phyloP scores from a whole-genome alignment of 768 basidiomycete species.

The Nevesoporus exiguus region DNA sequence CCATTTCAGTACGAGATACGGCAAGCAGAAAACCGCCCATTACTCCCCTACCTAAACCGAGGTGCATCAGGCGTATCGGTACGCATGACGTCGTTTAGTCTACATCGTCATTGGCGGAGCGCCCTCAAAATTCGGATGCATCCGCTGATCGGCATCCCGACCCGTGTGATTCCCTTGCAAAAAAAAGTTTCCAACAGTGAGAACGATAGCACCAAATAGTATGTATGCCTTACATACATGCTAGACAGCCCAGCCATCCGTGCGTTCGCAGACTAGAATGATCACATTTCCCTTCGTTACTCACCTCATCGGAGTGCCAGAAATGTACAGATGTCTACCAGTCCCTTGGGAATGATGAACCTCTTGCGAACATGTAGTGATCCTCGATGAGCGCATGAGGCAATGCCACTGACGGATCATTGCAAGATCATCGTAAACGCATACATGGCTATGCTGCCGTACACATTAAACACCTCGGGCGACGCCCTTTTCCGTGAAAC shows the following conservation, averaged over 20 bases:
- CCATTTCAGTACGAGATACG: background rate
- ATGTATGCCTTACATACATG: background rate
- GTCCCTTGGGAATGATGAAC: background rate
- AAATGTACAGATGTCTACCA: background rate
- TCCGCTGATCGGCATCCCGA: background rate
- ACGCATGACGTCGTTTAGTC: too few relatives aligned
- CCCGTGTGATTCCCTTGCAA: slow-evolving; percentile 4
- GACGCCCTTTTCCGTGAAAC: too few relatives aligned
- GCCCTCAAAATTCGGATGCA: background rate
- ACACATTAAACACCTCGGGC: too few relatives aligned
- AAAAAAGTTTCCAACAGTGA: background rate
- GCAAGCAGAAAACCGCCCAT: background rate
- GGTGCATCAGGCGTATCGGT: too few relatives aligned
- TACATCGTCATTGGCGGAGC: background rate
- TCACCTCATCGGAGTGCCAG: background rate
- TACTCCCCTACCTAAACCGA: too few relatives aligned
- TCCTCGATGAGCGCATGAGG: too few relatives aligned
- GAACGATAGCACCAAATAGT: background rate
- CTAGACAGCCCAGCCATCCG: too few relatives aligned
- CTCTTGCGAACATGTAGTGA: background rate
- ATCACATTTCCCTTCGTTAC: background rate
- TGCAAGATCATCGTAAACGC: background rate
- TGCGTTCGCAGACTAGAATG: background rate
- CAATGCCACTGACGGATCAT: too few relatives aligned
- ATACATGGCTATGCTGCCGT: too few relatives aligned